Base-by-base conservation (phyloP, 495 filamentous ascomycete species). In the Penicillium riverlandense region DNA sequence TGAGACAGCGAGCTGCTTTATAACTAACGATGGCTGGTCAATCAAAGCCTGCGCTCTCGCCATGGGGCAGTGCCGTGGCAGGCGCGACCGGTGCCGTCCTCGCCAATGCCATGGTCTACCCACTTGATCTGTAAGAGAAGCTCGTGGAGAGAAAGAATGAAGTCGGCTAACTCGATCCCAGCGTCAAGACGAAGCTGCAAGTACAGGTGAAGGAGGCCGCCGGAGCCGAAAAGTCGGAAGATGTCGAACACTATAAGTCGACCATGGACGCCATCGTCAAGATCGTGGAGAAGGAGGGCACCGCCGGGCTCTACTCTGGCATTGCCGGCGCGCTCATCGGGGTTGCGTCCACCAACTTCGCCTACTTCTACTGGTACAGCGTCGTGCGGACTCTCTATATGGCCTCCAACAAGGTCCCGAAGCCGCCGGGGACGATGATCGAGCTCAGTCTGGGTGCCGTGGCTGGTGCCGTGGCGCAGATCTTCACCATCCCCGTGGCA, bases 281-380 rank as follows among this genome's bases (percentile, higher is more conserved):
- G 66, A 97, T 99, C 55, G 63, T 83, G 12, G 78, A 80, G 38
- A 83, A 86, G 47, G 91, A 96, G 38, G 94, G 92, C 11, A 31
- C 92, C 11, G 48, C 64, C 11, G 92, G 94, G 2, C 77, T 99
- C 15, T 99, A 97, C 57, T 80, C 86, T 35, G 92, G 92, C 38
- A 90, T 99, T 57, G 67, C 76, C 38, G 90, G 94, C 12, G 79
- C 88, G 7, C 74, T 99, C 9, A 66, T 96, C 12, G 92, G 92
- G 35, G 94, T 97, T 11, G 91, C 88, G 7, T 96, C 90, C 11
- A 97, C 90, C 44, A 99, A 99, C 61, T 99, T 99, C 59, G 92
- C 92, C 47, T 99, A 99, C 67, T 99, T 99, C 59, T 99, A 97
- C 72, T 99, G 92, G 92, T 97, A 99, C 65, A 90, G 88, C 14